Conservation (phyloP, 2,329 filamentous ascomycete genomes). For the Peltaster fructicola region DNA sequence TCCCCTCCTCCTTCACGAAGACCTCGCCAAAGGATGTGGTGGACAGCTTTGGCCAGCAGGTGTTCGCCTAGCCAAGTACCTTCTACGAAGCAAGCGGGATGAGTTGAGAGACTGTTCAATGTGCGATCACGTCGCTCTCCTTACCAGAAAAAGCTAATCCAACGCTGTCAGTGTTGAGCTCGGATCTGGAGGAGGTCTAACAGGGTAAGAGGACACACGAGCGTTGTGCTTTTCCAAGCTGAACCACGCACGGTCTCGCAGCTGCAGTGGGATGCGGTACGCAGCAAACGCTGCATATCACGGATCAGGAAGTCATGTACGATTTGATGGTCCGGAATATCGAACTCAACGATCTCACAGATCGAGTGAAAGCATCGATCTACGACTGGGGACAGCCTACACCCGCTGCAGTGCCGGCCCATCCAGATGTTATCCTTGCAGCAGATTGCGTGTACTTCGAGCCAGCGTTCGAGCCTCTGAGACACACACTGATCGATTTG, state of each 20-base stretch:
- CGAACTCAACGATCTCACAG: slow-evolving; percentile 52
- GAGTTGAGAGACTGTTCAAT: slow-evolving; percentile 50
- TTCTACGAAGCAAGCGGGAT: slow-evolving; percentile 56
- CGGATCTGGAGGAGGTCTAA: slow-evolving; percentile 78
- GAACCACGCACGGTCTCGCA: slow-evolving; percentile 28
- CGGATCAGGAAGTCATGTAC: slow-evolving; percentile 77
- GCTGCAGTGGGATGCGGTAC: slow-evolving; percentile 39
- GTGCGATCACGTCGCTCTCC: slow-evolving; percentile 38
- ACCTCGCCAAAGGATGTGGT: slow-evolving; percentile 74
- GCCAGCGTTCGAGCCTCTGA: slow-evolving; percentile 75
- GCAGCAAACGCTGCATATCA: slow-evolving; percentile 50
- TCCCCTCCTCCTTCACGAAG: slow-evolving; percentile 64
- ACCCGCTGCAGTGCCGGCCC: slow-evolving; percentile 27
- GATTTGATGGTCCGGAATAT: slow-evolving; percentile 77
- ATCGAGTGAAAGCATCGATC: slow-evolving; percentile 46
- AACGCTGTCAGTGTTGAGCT: slow-evolving; percentile 72
- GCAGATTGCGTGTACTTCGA: slow-evolving; percentile 97
- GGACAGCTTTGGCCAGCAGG: slow-evolving; percentile 92
- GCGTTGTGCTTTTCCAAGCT: neutral
- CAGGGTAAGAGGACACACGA: slow-evolving; percentile 31
- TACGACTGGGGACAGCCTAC: slow-evolving; percentile 55
- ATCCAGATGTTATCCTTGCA: slow-evolving; percentile 71
- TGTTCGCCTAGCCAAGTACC: slow-evolving; percentile 70
- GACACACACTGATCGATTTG: slow-evolving; percentile 59
- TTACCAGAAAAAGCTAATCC: slow-evolving; percentile 1